Conservation (phyloP, 1,139 yeast genomes). For the Yamadazyma oceani region DNA sequence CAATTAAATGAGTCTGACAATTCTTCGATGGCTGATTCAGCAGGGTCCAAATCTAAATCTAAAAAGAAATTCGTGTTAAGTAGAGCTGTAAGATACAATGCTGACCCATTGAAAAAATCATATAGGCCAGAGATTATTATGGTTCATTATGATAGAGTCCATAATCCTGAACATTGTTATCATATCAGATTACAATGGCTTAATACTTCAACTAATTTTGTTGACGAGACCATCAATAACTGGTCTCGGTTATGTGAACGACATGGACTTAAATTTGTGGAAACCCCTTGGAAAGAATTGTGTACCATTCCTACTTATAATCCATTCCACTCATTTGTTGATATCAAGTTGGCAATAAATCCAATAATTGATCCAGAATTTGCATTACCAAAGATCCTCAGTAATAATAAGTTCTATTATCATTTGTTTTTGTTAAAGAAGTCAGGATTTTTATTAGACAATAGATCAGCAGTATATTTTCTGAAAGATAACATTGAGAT, state of each 20-base stretch:
- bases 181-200: slow-evolving; percentile 93
- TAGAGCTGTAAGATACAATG: slow-evolving; percentile 65
- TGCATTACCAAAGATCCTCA: slow-evolving; percentile 43
- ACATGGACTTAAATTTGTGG: slow-evolving; percentile 85
- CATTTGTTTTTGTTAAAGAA: slow-evolving; percentile 62
- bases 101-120: slow-evolving; percentile 72
- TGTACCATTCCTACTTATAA: slow-evolving; percentile 72
- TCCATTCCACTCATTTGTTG: slow-evolving; percentile 88
- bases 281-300: slow-evolving; percentile 88
- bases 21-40: slow-evolving; percentile 35
- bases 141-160: slow-evolving; percentile 89
- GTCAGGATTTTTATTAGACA: slow-evolving; percentile 79
- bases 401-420: slow-evolving; percentile 57
- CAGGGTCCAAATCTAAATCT: slow-evolving; percentile 21
- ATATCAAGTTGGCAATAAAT: slow-evolving; percentile 58
- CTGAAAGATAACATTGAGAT: slow-evolving; percentile 55
- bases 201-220: slow-evolving; percentile 81
- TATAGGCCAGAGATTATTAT: slow-evolving; percentile 75
- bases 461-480: slow-evolving; percentile 68
- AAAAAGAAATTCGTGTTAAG: slow-evolving; percentile 45
- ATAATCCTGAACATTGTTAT: slow-evolving; percentile 93
- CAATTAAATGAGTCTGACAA: slow-evolving; percentile 28
- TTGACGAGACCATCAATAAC: slow-evolving; percentile 81
- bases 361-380: slow-evolving; percentile 69
- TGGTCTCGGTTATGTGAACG: slow-evolving; percentile 85